phyloP scores from a whole-genome alignment of 2,329 filamentous ascomycete genomes.

The Sordariomycetes sp. region DNA sequence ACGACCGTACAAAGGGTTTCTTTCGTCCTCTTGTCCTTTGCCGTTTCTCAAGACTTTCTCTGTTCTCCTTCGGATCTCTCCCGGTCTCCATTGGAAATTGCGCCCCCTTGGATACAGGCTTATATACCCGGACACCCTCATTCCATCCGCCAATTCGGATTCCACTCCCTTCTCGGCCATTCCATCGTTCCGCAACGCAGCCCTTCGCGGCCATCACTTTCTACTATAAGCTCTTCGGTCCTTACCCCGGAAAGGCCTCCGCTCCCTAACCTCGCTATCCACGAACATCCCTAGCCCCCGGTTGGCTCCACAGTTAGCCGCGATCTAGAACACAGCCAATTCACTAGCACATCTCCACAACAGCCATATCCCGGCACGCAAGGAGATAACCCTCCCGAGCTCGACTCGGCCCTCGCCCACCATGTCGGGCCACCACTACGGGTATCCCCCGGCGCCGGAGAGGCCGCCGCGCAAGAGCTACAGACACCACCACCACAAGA shows the following conservation, averaged over 20 bases:
- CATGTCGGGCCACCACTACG: neutral
- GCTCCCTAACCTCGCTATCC: neutral
- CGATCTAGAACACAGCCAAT: neutral
- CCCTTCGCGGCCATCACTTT: neutral
- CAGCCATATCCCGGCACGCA: neutral
- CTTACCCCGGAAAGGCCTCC: neutral
- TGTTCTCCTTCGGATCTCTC: neutral
- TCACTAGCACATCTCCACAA: neutral
- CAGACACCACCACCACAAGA: constrained; percentile 9
- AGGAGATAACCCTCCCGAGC: neutral
- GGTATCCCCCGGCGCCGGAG: neutral
- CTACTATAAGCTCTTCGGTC: neutral
- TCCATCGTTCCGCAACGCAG: neutral
- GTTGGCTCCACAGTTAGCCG: neutral
- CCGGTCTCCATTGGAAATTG: neutral
- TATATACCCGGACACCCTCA: neutral
- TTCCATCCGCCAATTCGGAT: neutral
- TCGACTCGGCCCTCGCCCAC: neutral
- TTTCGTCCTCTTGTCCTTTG: neutral
- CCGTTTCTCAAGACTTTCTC: neutral
- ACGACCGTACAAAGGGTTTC: neutral
- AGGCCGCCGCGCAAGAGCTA: neutral
- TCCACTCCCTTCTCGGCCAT: neutral
- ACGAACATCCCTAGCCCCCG: neutral
- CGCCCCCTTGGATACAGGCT: neutral